Base-by-base conservation (phyloP, 129 eudicot species). In the Logfia minima region DNA sequence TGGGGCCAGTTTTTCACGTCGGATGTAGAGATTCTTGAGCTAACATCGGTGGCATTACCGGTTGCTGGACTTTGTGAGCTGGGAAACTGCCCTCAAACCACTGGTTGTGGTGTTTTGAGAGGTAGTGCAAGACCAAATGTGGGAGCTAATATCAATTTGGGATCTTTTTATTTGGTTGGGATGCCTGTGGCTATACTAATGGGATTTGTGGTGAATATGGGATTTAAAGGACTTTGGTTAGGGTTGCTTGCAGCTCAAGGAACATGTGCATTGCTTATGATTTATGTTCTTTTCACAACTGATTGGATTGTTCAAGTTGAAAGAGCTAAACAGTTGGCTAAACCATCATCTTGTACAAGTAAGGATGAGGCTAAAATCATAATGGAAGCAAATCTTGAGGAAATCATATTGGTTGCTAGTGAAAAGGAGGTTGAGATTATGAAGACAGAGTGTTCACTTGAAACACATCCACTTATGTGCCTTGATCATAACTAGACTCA, bases 1-100 rank as follows among this genome's bases (percentile, higher is more conserved):
- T 93, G 98, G 98, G 98, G 92, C 6, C 24, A 89, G 80, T 66
- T 93, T 24, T 93, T 93, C 88, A 90, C 98, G 0, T 67, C 60
- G 0, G 98, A 93, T 68, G 34, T 41, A 0, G 92, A 88, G 61
- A 88, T 93, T 66, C 88, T 93, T 17, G 82, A 87, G 56, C 88
- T 93, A 1, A 93, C 97, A 2, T 68, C 96, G 22, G 75, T 83
- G 59, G 97, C 89, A 18, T 75, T 93, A 80, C 98, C 96, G 6
- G 78, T 93, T 11, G 92, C 82, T 4, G 97, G 98, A 14, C 80
- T 93, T 1, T 93, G 98, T 58, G 98, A 93, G 87, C 89, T 93
- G 2, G 98, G 98, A 43, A 93, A 93, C 81, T 93, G 98, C 74
- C 98, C 98, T 51, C 98, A 92, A 59, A 92, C 98, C 4, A 78